Evolutionary conservation across 2,329 filamentous ascomycete species (phyloP).

Genomic region (Colletotrichum sp.): DNA sequence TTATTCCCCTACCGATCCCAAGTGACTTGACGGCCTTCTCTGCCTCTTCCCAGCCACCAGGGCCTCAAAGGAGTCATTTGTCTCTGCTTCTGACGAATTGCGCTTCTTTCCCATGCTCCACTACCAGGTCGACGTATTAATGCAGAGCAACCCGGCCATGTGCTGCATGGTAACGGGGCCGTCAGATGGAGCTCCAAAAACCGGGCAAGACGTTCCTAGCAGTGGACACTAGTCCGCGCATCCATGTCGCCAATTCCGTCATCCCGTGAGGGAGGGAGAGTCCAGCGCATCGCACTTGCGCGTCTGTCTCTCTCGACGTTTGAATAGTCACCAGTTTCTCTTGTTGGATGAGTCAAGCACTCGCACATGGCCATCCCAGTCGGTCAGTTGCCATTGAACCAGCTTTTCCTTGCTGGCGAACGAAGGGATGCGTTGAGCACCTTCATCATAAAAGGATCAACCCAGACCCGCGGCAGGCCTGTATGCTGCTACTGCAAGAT

Average conservation of each 20-base stretch:
- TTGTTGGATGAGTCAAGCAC: not conserved
- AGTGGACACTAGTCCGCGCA: not conserved
- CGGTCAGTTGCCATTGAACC: not conserved
- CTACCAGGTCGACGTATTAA: not conserved
- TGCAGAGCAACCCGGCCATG: not conserved
- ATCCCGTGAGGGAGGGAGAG: not conserved
- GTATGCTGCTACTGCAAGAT: not conserved
- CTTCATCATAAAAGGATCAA: not conserved
- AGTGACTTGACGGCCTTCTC: not conserved
- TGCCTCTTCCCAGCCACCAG: not conserved
- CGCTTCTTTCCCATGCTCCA: not conserved
- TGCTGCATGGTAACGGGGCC: not conserved
- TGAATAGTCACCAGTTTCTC: not conserved
- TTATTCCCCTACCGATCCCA: not conserved
- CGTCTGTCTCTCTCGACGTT: not conserved
- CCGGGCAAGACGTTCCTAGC: not conserved
- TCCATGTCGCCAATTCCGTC: constrained; percentile 10
- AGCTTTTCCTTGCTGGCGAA: not conserved
- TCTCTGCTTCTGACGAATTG: not conserved
- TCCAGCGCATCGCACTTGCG: not conserved
- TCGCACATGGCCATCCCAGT: constrained; percentile 2
- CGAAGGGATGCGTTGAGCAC: not conserved
- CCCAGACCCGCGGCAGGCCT: not conserved
- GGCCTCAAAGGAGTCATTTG: not conserved
- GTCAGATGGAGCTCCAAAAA: not conserved